Evolutionary conservation across 2,329 filamentous ascomycete genomes (phyloP).

Genomic region (Ophiocordyceps australis): DNA sequence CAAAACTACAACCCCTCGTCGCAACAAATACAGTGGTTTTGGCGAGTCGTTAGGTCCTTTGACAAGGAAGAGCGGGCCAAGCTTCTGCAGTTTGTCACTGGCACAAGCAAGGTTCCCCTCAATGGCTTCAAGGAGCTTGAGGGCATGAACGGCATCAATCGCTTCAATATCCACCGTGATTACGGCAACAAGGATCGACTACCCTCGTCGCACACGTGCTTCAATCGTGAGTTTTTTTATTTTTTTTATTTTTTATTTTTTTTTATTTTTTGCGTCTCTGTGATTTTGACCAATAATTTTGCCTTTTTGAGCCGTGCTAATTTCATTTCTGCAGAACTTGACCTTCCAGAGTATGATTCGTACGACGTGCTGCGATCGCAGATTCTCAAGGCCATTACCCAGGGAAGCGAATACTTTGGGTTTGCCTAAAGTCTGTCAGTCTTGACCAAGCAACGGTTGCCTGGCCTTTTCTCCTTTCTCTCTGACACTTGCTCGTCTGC

Average conservation of each 20-base stretch:
- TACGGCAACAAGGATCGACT: constrained; percentile 92
- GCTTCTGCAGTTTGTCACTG: constrained; percentile 91
- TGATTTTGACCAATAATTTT: too few relatives aligned
- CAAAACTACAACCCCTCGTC: constrained; percentile 93
- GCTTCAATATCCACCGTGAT: constrained; percentile 97
- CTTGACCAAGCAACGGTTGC: too few relatives aligned
- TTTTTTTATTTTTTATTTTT: too few relatives aligned
- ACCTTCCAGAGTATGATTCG: constrained; percentile 93
- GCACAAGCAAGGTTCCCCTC: constrained; percentile 92
- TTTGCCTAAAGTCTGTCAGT: constrained; percentile 85
- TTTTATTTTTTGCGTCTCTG: too few relatives aligned
- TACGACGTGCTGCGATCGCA: constrained; percentile 82
- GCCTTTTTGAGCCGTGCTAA: too few relatives aligned
- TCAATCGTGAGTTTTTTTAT: constrained; percentile 65
- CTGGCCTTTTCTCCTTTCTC: too few relatives aligned
- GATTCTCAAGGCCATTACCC: constrained; percentile 90
- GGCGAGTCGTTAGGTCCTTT: constrained; percentile 90
- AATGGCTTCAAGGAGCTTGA: constrained; percentile 99
- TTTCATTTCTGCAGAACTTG: constrained; percentile 80
- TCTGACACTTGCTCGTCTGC: neutral
- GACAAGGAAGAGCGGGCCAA: constrained; percentile 98
- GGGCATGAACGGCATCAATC: constrained; percentile 95
- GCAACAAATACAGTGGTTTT: constrained; percentile 98
- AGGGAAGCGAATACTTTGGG: constrained; percentile 92
- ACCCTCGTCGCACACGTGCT: constrained; percentile 94